Evolutionary conservation across 1,139 yeast species (phyloP), one percentile per base, ranked within the genome.

Genomic region (Candida buenavistaensis): DNA sequence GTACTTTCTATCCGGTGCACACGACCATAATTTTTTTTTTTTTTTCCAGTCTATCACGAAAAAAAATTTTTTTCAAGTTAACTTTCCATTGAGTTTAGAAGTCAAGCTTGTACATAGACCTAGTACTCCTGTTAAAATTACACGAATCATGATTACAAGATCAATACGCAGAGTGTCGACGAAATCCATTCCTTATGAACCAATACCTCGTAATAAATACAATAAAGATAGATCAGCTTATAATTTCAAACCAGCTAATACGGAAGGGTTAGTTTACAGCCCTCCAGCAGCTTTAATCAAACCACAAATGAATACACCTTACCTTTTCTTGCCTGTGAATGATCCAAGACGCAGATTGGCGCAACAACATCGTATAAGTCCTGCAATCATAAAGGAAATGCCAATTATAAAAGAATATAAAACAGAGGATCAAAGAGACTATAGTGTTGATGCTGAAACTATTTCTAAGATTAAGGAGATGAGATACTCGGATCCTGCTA

Each of bases 261-360:
- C 64, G 6, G 60, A 57, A 36, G 75, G 75, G 3, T 54, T 70
- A 36, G 61, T 69, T 17, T 59, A 60, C 46, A 62, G 60, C 37
- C 73, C 73, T 10, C 69, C 73, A 33, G 50, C 64, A 32, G 48
- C 65, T 23, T 48, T 57, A 26, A 29, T 44, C 19, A 41, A 49
- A 14, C 59, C 66, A 19, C 47, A 52, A 8, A 48, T 58, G 35
- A 56, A 53, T 39, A 87, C 95, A 0, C 95, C 96, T 22, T 73
- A 72, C 43, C 80, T 80, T 4, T 87, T 87, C 54, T 61, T 87
- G 36, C 96, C 96, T 3, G 50, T 60, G 2, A 50, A 58, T 6
- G 94, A 85, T 51, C 78, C 78, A 21, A 73, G 95, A 49, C 71
- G 68, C 40, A 60, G 56, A 2, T 58, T 65, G 23, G 57, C 59